Conservation (phyloP, 768 basidiomycete species). For the Leccinum fibrillosum region DNA sequence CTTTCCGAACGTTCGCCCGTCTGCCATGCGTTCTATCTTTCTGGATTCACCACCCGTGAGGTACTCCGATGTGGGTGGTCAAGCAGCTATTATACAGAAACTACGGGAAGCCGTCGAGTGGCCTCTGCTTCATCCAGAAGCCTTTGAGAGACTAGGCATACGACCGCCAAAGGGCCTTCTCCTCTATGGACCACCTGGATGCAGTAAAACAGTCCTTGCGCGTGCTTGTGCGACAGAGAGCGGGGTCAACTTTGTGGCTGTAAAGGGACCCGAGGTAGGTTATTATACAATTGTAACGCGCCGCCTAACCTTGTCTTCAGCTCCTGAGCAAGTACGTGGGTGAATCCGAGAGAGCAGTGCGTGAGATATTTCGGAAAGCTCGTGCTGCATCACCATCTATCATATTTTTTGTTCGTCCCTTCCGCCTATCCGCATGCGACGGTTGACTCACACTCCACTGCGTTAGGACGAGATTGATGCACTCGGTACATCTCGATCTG, state of each 20-base stretch:
- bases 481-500: conserved; percentile 73
- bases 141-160: conserved; percentile 85
- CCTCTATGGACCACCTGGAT: conserved; percentile 95
- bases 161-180: conserved; percentile 86
- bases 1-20: conserved; percentile 80
- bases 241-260: conserved; percentile 93
- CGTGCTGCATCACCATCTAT: conserved; percentile 93
- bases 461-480: conserved; percentile 95
- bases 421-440: neutral
- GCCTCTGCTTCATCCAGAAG: conserved; percentile 85
- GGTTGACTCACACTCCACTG: neutral
- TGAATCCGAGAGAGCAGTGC: conserved; percentile 92
- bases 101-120: conserved; percentile 92
- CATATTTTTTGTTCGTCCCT: conserved; percentile 80
- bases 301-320: conserved; percentile 39
- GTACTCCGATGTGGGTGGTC: conserved; percentile 91
- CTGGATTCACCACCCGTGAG: conserved; percentile 78
- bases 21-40: conserved; percentile 92
- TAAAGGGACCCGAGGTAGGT: conserved; percentile 93
- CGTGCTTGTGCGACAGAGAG: conserved; percentile 91
- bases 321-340: conserved; percentile 96
- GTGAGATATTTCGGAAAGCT: conserved; percentile 95
- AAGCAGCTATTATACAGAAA: conserved; percentile 75
- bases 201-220: conserved; percentile 92
- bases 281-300: neutral